These are phyloP conservation scores for Tetrapisispora namnaoensis DNA, from an alignment of 805 yeast species.

Conservation along the genomic window DNA sequence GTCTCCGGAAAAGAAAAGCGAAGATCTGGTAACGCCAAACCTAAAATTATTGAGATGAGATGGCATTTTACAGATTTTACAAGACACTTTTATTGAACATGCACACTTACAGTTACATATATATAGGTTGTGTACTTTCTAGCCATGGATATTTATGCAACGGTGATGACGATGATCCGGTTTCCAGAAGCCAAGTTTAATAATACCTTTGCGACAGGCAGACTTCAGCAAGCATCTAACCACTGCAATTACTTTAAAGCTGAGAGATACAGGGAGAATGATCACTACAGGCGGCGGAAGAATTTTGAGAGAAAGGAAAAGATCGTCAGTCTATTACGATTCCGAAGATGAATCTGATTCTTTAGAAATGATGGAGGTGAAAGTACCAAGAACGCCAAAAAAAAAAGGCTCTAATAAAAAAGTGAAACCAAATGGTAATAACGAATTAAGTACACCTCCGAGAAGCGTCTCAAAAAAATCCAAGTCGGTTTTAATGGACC, in stretches of 20 bases:
- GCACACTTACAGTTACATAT: neutral
- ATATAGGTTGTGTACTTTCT: neutral
- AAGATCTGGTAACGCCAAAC: neutral
- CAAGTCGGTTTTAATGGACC: neutral
- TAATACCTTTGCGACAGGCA: no score
- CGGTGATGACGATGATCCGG: no score
- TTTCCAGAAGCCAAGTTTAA: no score
- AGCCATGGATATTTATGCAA: no score
- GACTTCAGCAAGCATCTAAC: no score
- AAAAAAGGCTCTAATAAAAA: neutral
- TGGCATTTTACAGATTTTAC: neutral
- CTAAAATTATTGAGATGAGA: neutral
- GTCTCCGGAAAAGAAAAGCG: neutral
- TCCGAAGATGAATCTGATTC: neutral
- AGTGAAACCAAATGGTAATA: neutral
- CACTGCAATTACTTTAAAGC: no score
- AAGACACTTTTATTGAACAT: neutral
- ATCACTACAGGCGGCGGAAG: neutral
- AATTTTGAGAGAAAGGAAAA: conserved; percentile 1
- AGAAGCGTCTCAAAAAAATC: neutral
- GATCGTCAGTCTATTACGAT: neutral
- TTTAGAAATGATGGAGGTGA: neutral
- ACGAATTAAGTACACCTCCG: neutral
- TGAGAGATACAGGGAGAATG: neutral
- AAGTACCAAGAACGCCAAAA: neutral